Percentiles rank a stretch among this genome's conserved stretches.
Evolutionary conservation across 345 rosid genomes (phyloP).

Genomic region (Boechera divaricarpa): DNA sequence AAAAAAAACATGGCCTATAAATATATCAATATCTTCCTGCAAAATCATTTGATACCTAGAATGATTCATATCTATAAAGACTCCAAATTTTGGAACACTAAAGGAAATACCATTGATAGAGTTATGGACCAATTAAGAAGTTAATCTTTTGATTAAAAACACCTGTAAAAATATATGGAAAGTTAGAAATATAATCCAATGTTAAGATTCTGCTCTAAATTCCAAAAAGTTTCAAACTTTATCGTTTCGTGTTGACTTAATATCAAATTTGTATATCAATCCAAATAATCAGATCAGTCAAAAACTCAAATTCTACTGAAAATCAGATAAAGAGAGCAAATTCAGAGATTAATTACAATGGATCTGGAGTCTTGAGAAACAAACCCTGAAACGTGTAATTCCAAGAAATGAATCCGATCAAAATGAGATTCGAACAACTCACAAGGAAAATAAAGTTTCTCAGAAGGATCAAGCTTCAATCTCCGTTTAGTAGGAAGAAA

Average conservation of each 20-base stretch:
- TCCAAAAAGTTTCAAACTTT: neutral
- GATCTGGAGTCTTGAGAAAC: neutral
- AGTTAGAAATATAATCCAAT: neutral
- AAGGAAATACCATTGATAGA: neutral
- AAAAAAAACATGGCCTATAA: neutral
- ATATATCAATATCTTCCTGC: neutral
- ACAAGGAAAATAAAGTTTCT: slow-evolving; percentile 93
- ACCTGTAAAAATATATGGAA: neutral
- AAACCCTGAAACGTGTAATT: neutral
- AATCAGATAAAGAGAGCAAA: neutral
- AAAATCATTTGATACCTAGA: neutral
- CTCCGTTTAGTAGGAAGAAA: slow-evolving; percentile 75
- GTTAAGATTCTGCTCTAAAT: neutral
- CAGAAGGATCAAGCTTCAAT: slow-evolving; percentile 90
- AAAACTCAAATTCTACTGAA: neutral
- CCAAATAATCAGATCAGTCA: slow-evolving; percentile 6
- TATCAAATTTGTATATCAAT: neutral
- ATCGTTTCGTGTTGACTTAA: neutral
- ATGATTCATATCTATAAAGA: neutral
- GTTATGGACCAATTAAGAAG: neutral
- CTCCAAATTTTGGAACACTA: neutral
- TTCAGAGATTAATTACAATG: neutral
- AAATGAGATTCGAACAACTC: slow-evolving; percentile 42
- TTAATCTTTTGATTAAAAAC: neutral
- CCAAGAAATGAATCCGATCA: neutral